Base-by-base conservation (phyloP, 495 filamentous ascomycete genomes). In the Cercophora newfieldiana region DNA sequence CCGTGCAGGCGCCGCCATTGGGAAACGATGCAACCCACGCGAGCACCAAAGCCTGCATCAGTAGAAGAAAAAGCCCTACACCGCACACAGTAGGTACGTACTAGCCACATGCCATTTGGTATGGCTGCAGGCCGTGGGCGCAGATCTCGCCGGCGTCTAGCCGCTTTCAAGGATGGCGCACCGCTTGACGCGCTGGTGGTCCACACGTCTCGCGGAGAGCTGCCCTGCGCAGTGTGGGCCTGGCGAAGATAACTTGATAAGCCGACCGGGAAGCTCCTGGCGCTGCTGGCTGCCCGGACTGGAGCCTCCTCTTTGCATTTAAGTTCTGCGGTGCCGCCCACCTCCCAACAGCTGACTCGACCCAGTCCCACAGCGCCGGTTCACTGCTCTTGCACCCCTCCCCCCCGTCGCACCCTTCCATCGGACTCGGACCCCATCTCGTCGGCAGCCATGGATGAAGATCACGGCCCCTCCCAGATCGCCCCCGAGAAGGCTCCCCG, bases 391-490 rank as follows among this genome's bases (percentile, higher is more conserved):
- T n/a, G n/a, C 10, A 29, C 61, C 16, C 10, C 16, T 33, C 24
- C 50, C 28, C 57, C 18, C 30, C 19, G 19, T 25, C n/a, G 18
- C 37, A 44, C 10, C 10, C 37, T 44, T 44, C 30, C 37, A 44
- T 44, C 18, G 37, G 24, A 57, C 7, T 8, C 24, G 14, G 18
- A 33, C 14, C 21, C 3, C 59, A 3, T 18, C 2, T 19, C 67
- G 33, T 8, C 59, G 22, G 49, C 58, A 68, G 63, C 66, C 49
- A 81, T 82, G 77, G 79, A 83, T 48, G 80, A 83, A 66, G 81
- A 82, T 62, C 78, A 79, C 22, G 80, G 61, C 2, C 79, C 81
- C 26, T 79, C 81, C 25, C 77, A 75, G 55, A 82, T 83, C 68
- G 69, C 68, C 50, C 79, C 81, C 25, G 74, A 73, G 29, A 54